Evolutionary conservation across 2,329 filamentous ascomycete genomes (phyloP).

Genomic region (Dendrostoma leiphaemia): DNA sequence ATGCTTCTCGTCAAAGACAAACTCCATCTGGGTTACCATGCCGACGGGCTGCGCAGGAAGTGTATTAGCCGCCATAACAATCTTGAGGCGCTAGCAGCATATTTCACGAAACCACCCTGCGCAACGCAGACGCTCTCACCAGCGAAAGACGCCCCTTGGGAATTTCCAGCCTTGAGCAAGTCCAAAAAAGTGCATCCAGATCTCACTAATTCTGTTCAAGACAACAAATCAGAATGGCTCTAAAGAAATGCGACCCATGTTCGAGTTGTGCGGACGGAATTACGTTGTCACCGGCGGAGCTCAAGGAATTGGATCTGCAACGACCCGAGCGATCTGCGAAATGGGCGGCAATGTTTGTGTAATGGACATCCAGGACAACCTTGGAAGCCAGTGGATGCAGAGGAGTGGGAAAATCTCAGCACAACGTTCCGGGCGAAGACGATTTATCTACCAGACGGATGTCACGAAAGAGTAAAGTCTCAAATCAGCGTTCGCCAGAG

Average conservation of each 20-base stretch:
- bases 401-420: slow-evolving; percentile 26
- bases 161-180: not conserved
- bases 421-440: slow-evolving; percentile 23
- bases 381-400: slow-evolving; percentile 25
- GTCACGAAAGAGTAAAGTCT: slow-evolving; percentile 30
- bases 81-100: no score
- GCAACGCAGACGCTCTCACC: no score
- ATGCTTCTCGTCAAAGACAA: no score
- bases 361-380: slow-evolving; percentile 32
- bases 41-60: no score
- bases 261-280: slow-evolving; percentile 33
- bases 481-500: slow-evolving; percentile 23
- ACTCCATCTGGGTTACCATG: no score
- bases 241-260: slow-evolving; percentile 29
- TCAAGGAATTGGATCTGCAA: slow-evolving; percentile 38
- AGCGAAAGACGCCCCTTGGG: no score
- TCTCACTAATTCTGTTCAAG: not conserved
- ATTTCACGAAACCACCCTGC: no score
- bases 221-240: slow-evolving; percentile 17
- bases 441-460: slow-evolving; percentile 30
- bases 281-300: slow-evolving; percentile 39
- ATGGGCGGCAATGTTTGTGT: slow-evolving; percentile 40
- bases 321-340: slow-evolving; percentile 35
- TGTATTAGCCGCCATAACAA: not conserved
- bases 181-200: not conserved